Conservation (phyloP, 345 rosid genomes). For the Trapa incisa region DNA sequence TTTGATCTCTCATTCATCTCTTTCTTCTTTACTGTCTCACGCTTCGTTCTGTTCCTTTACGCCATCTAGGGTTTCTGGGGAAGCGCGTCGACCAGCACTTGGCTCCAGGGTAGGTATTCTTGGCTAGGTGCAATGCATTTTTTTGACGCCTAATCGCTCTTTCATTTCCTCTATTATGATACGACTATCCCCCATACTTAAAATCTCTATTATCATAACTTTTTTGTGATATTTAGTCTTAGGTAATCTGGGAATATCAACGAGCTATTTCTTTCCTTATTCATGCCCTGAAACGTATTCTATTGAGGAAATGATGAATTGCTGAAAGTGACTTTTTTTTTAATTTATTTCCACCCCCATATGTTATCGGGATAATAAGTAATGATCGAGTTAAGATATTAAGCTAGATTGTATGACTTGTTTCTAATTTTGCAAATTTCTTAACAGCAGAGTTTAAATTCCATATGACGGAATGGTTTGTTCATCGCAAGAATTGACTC, state of each 20-base stretch:
- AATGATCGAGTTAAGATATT: background rate
- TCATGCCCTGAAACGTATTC: background rate
- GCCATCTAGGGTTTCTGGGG: slow-evolving; percentile 31
- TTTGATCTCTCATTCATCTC: slow-evolving; percentile 8
- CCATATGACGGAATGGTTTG: background rate
- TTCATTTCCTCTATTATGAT: background rate
- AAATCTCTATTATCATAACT: background rate
- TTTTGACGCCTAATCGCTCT: background rate
- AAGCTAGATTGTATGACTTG: background rate
- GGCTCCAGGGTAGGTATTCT: slow-evolving; percentile 22
- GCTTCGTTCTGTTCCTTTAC: background rate
- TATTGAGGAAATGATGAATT: background rate
- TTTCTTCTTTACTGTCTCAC: background rate
- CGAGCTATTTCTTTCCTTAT: background rate
- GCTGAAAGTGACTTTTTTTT: background rate
- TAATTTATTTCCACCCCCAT: no score
- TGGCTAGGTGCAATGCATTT: background rate
- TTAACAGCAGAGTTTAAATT: background rate
- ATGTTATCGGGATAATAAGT: background rate
- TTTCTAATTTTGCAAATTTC: background rate
- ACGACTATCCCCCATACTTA: background rate
- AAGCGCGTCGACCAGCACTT: background rate
- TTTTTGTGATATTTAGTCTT: background rate
- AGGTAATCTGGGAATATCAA: background rate
- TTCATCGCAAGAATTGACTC: background rate